Evolutionary conservation across 2,329 filamentous ascomycete species (phyloP), one percentile per base, ranked within the genome.

Genomic region (Sarocladiaceae sp.): DNA sequence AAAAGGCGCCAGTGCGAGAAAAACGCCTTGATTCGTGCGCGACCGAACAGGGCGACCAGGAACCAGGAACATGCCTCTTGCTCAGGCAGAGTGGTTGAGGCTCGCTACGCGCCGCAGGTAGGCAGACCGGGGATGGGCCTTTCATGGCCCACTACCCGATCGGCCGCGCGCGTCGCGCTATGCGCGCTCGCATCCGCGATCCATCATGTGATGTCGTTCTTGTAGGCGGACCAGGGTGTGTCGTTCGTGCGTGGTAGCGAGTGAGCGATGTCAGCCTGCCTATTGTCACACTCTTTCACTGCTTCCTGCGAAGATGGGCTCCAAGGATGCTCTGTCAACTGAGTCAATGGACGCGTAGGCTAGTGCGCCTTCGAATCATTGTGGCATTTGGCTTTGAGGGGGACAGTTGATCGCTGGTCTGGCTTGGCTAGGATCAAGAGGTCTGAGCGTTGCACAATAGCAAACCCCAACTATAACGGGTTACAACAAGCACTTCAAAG

Each of bases 111-210:
- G 33, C 33, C 33, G 33, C 18, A n/a, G 33, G 8, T 31, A 36
- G 5, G 5, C 6, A n/a, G 15, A 36, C 15, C 6, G 33, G 33
- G 33, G 18, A 23, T 23, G 15, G 10, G 22, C n/a, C 12, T 42
- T 46, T 46, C 22, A 15, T 46, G 44, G 44, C 44, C 44, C 44
- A 48, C 44, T 31, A 48, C 10, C 44, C 44, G 44, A 48, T 48
- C 26, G 44, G 44, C 44, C 26, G 26, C 44, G 44, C 44, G 26
- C 18, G 26, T 29, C 44, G 44, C 44, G 25, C 25, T 48, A 48
- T 48, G 44, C 44, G 44, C 44, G 44, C 7, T 33, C 44, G 44
- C 44, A 48, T 48, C 26, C 28, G 3, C 25, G 26, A 33, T 48
- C 26, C 44, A 48, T 48, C 44, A 48, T 48, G 44, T 48, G 44